A percentile compares a stretch with the other conserved stretches of the same genome.
Conservation (phyloP, 306 rosid genomes). For the Mucuna pruriens region DNA sequence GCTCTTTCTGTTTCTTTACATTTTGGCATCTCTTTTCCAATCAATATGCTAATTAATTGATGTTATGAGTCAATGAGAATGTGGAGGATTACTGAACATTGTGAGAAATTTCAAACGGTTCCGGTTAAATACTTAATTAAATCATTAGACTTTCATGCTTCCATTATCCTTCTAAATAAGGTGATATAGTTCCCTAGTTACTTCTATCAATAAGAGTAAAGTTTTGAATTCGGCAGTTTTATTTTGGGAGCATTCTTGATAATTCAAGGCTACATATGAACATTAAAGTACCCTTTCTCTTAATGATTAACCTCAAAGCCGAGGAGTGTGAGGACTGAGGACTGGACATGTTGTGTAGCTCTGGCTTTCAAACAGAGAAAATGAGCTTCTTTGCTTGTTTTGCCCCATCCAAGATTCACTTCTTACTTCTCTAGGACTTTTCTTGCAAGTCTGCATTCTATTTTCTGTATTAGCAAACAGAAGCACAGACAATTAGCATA, state of each 20-base stretch:
- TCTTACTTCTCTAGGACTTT: conserved; percentile 11
- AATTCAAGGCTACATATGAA: background rate
- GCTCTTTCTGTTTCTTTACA: background rate
- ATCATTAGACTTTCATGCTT: conserved; percentile 10
- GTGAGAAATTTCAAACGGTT: conserved; percentile 11
- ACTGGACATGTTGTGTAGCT: conserved; percentile 1
- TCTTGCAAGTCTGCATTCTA: conserved; percentile 15
- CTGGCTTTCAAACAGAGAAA: background rate
- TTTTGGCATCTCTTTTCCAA: background rate
- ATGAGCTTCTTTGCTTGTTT: background rate
- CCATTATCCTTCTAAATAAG: conserved; percentile 17
- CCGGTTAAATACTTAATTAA: background rate
- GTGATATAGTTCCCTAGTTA: background rate
- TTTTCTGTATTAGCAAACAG: conserved; percentile 15
- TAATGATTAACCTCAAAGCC: conserved; percentile 11
- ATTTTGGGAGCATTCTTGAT: background rate
- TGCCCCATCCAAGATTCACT: background rate
- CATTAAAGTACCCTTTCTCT: background rate
- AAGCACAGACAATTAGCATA: conserved; percentile 1
- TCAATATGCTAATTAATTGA: background rate
- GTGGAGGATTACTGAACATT: conserved; percentile 18
- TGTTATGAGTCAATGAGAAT: background rate
- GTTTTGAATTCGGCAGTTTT: background rate
- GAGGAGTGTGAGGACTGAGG: background rate
- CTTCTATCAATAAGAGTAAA: background rate